A percentile compares a stretch with the other conserved stretches of the same genome.
phyloP scores from a whole-genome alignment of 352 stramenopile genomes.

The Phytopythium aichiense region DNA sequence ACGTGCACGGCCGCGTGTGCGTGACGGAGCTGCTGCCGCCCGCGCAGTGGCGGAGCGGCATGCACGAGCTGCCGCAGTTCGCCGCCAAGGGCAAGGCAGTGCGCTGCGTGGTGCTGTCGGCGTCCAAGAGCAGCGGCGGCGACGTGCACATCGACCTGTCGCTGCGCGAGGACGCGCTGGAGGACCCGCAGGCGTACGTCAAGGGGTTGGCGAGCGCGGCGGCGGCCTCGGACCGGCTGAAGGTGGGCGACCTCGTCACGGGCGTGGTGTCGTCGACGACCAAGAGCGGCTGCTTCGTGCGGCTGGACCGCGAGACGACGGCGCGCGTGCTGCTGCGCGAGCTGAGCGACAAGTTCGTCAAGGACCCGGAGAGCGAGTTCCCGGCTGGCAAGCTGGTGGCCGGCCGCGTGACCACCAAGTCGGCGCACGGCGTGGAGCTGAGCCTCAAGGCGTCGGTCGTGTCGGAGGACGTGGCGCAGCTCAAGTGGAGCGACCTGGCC shows the following conservation, averaged over 20 bases:
- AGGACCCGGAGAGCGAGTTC: conserved; percentile 88
- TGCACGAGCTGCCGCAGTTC: conserved; percentile 67
- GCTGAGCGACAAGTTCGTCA: conserved; percentile 94
- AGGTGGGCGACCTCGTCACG: conserved; percentile 85
- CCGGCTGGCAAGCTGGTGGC: conserved; percentile 91
- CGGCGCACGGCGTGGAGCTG: conserved; percentile 83
- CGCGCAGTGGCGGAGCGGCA: conserved; percentile 60
- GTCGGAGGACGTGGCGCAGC: conserved; percentile 77
- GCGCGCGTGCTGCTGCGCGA: conserved; percentile 93
- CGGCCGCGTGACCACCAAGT: conserved; percentile 91
- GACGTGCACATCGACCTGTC: conserved; percentile 69
- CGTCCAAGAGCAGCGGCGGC: conserved; percentile 6
- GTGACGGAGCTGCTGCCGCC: conserved; percentile 67
- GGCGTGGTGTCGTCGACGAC: conserved; percentile 91
- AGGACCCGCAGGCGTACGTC: conserved; percentile 48
- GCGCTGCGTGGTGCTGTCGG: conserved; percentile 63
- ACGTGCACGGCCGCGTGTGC: conserved; percentile 78
- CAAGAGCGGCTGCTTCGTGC: conserved; percentile 93
- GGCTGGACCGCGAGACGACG: conserved; percentile 82
- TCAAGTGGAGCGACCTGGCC: conserved; percentile 90
- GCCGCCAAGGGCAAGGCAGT: conserved; percentile 54
- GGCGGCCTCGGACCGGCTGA: conserved; percentile 20
- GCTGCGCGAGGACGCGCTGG: conserved; percentile 58
- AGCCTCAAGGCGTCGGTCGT: conserved; percentile 93
- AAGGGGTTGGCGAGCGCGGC: conserved; percentile 18